These are phyloP conservation scores for Suhomyces kunorum DNA, from an alignment of 1,139 yeast species.

Conservation along the genomic window DNA sequence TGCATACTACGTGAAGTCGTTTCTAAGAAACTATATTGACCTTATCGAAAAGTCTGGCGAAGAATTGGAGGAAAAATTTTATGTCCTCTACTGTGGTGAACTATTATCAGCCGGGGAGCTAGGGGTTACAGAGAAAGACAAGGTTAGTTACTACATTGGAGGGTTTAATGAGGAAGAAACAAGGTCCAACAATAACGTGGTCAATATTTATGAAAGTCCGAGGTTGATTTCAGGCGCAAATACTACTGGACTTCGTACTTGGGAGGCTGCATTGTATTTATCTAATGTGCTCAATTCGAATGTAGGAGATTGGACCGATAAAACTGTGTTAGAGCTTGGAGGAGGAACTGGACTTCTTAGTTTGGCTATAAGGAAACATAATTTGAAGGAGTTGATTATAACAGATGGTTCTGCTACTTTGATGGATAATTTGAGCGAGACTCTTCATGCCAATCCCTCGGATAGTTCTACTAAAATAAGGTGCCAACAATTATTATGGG, in stretches of 20 bases:
- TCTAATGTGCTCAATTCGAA: constrained; percentile 44
- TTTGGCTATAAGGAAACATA: constrained; percentile 44
- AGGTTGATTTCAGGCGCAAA: constrained; percentile 67
- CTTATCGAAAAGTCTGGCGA: constrained; percentile 30
- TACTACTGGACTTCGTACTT: constrained; percentile 86
- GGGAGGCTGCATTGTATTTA: constrained; percentile 89
- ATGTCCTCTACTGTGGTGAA: constrained; percentile 46
- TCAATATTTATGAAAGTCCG: constrained; percentile 62
- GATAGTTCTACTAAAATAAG: constrained; percentile 14
- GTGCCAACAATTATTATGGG: constrained; percentile 54
- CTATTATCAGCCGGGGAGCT: constrained; percentile 43
- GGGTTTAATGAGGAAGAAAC: constrained; percentile 18
- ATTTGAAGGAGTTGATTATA: constrained; percentile 39
- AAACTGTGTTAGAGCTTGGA: constrained; percentile 68
- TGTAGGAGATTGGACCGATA: constrained; percentile 14
- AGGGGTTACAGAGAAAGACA: constrained; percentile 49
- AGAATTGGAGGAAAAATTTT: constrained; percentile 47
- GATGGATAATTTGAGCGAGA: constrained; percentile 51
- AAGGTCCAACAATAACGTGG: constrained; percentile 17
- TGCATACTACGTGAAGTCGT: constrained; percentile 50
- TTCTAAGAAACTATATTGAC: constrained; percentile 45
- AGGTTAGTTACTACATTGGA: constrained; percentile 46
- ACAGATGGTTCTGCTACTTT: constrained; percentile 79
- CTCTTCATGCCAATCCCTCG: constrained; percentile 46
- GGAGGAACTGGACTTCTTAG: constrained; percentile 92